phyloP scores from a whole-genome alignment of 2,329 filamentous ascomycete genomes.

The Colletotrichum spinosum region DNA sequence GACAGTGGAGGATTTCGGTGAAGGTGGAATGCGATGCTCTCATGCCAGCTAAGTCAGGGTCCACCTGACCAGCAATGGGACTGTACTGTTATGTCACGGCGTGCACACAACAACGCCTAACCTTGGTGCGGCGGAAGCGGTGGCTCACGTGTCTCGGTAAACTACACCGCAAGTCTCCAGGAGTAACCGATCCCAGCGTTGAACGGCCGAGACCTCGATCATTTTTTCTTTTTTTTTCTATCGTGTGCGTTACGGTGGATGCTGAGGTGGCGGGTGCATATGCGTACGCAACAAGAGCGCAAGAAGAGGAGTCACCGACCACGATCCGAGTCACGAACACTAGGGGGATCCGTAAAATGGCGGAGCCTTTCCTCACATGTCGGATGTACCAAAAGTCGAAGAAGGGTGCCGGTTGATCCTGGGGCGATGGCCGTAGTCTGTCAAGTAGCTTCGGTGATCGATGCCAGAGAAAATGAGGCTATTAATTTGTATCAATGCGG shows the following conservation, averaged over 20 bases:
- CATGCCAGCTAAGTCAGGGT: conserved; percentile 6
- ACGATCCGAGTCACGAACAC: conserved; percentile 4
- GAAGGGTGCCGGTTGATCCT: too few relatives aligned
- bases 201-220: not conserved
- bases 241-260: not conserved
- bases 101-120: too few relatives aligned
- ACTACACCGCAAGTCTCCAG: conserved; percentile 28
- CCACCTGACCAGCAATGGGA: conserved; percentile 32
- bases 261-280: conserved; percentile 8
- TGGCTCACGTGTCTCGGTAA: conserved; percentile 34
- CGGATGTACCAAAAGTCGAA: too few relatives aligned
- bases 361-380: not conserved
- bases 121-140: conserved; percentile 6
- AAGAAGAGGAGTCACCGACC: not conserved
- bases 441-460: not conserved
- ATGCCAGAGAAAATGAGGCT: conserved; percentile 29
- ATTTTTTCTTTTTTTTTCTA: not conserved
- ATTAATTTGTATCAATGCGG: too few relatives aligned
- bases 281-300: too few relatives aligned
- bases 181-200: conserved; percentile 26
- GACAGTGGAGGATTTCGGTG: not conserved
- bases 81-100: not conserved
- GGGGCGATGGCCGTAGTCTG: too few relatives aligned
- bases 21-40: not conserved
- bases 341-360: not conserved